Conservation (phyloP, 208 protist species). For the Lotmaria passim region DNA sequence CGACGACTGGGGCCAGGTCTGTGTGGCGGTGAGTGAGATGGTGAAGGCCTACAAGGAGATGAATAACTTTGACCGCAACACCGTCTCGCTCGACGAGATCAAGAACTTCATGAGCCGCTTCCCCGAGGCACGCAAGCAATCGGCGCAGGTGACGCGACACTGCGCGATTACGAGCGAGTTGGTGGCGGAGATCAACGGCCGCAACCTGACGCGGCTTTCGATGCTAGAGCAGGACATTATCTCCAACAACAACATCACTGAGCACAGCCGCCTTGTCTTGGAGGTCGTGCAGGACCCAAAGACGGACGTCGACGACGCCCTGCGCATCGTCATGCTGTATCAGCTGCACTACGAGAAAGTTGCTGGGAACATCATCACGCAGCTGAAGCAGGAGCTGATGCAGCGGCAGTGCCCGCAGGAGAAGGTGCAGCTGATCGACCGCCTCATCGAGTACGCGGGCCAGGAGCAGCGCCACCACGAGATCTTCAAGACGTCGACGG, state of each 20-base stretch:
- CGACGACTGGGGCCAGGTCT: constrained; percentile 98
- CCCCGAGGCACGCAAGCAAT: constrained; percentile 82
- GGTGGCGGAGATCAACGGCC: constrained; percentile 80
- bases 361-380: constrained; percentile 64
- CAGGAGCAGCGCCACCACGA: constrained; percentile 73
- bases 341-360: constrained; percentile 79
- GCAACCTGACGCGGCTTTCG: constrained; percentile 81
- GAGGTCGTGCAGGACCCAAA: constrained; percentile 84
- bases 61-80: constrained; percentile 84
- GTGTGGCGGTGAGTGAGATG: constrained; percentile 93
- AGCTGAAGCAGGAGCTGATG: constrained; percentile 68
- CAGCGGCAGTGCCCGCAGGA: constrained; percentile 63
- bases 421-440: constrained; percentile 76
- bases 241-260: constrained; percentile 66
- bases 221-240: constrained; percentile 90
- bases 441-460: constrained; percentile 69
- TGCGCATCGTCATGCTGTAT: constrained; percentile 84
- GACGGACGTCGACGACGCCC: constrained; percentile 82
- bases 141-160: constrained; percentile 80
- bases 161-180: constrained; percentile 81
- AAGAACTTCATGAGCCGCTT: constrained; percentile 89
- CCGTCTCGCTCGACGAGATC: constrained; percentile 86
- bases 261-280: constrained; percentile 79
- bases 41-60: constrained; percentile 95
- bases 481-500: constrained; percentile 74